A percentile compares a stretch with the other conserved stretches of the same genome.
Evolutionary conservation across 768 basidiomycete species (phyloP).

Genomic region (Crucibulum laeve): DNA sequence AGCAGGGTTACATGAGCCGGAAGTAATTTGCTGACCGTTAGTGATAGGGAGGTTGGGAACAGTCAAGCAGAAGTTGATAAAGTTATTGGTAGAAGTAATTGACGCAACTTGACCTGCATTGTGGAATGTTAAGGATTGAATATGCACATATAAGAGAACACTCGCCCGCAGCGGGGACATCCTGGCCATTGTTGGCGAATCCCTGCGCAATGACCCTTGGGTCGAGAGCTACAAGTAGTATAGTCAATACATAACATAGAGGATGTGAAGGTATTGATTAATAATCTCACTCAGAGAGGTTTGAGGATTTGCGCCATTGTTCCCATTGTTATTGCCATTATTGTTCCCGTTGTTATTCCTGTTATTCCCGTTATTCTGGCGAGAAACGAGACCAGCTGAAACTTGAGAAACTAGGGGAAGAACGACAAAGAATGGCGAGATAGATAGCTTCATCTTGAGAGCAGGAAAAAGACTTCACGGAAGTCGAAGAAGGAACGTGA

Average conservation of each 20-base stretch:
- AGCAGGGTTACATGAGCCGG: constrained; percentile 52
- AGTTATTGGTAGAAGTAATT: constrained; percentile 54
- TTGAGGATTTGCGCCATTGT: constrained; percentile 32
- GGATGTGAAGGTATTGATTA: neutral
- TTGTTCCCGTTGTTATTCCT: constrained; percentile 7
- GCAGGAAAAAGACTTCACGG: constrained; percentile 36
- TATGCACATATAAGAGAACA: neutral
- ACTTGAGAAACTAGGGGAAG: constrained; percentile 34
- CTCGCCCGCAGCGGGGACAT: constrained; percentile 30
- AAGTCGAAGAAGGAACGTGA: constrained; percentile 38
- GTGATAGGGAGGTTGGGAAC: constrained; percentile 40
- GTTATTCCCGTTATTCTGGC: constrained; percentile 14
- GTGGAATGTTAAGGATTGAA: neutral
- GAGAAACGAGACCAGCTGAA: constrained; percentile 21
- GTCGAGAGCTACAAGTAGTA: constrained; percentile 38
- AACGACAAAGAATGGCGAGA: constrained; percentile 32
- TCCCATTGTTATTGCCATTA: constrained; percentile 13
- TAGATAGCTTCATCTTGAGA: constrained; percentile 48
- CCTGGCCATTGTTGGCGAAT: constrained; percentile 47
- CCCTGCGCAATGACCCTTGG: constrained; percentile 43
- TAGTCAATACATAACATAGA: constrained; percentile 2
- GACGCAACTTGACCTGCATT: constrained; percentile 40
- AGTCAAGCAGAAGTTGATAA: constrained; percentile 48
- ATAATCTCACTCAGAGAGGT: constrained; percentile 31
- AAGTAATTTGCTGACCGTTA: constrained; percentile 42